Percentiles rank a stretch among this genome's conserved stretches.
Evolutionary conservation across 2,329 filamentous ascomycete genomes (phyloP).

Genomic region (Fusarium floridanum): DNA sequence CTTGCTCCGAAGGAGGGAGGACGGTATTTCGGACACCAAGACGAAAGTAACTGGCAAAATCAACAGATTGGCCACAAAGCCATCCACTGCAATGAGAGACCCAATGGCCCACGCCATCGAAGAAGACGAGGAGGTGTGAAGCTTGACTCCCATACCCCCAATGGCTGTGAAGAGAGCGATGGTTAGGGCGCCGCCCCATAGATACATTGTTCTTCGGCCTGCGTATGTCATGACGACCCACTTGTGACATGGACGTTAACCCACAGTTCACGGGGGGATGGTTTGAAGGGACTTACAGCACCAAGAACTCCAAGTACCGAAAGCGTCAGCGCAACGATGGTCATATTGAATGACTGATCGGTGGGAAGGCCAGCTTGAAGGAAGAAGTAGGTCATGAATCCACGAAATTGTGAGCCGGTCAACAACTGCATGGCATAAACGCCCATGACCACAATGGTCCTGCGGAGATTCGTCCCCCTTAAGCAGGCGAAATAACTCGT

Average conservation of each 20-base stretch:
- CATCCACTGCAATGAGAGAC: slow-evolving; percentile 58
- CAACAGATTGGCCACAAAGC: slow-evolving; percentile 55
- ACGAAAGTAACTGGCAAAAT: slow-evolving; percentile 79
- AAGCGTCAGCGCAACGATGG: slow-evolving; percentile 49
- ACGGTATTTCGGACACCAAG: slow-evolving; percentile 69
- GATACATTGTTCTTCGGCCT: slow-evolving; percentile 8
- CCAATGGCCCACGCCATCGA: slow-evolving; percentile 56
- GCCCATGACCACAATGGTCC: slow-evolving; percentile 49
- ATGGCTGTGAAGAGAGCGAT: not conserved
- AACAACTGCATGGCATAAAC: slow-evolving; percentile 47
- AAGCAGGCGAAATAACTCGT: slow-evolving; percentile 56
- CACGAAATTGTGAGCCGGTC: slow-evolving; percentile 44
- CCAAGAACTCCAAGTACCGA: slow-evolving; percentile 4
- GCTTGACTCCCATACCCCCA: slow-evolving; percentile 4
- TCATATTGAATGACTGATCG: slow-evolving; percentile 44
- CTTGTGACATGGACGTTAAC: not conserved
- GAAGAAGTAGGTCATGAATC: slow-evolving; percentile 47
- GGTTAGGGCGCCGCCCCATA: not conserved
- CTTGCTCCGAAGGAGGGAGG: slow-evolving; percentile 59
- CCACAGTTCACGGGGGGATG: not conserved
- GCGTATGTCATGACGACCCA: slow-evolving; percentile 1
- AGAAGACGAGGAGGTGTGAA: not conserved
- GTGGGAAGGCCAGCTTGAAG: slow-evolving; percentile 49
- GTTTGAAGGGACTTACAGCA: slow-evolving; percentile 3
- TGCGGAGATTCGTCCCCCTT: slow-evolving; percentile 51